Base-by-base conservation (phyloP, 2,329 filamentous ascomycete genomes). In the Exophiala lecanii-corni region DNA sequence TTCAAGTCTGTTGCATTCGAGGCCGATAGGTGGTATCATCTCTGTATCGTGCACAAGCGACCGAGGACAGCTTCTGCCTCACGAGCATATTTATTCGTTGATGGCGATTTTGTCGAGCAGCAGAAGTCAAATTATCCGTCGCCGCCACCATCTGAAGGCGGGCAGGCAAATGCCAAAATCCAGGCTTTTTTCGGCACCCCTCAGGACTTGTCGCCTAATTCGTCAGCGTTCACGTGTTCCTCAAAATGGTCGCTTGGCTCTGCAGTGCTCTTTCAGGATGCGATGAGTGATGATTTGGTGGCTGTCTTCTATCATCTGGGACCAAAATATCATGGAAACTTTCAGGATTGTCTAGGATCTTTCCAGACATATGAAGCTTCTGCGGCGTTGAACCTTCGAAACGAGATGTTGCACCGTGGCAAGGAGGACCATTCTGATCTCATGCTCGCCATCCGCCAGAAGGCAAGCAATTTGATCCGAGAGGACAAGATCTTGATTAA, bases 351-450 rank as follows among this genome's bases (percentile, higher is more conserved):
- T 55, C 75, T 98, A 10, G 92, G 94, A 4, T 91, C 89, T 2
- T 94, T 98, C 58, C 89, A 97, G 60, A 98, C 94, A 0, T 98
- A 98, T 60, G 81, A 86, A 57, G 91, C 92, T 5, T 97, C 92
- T 1, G 91, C 92, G 5, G 82, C 86, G 41, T 70, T 98, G 28
- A 92, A 94, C 46, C 75, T 96, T 40, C 84, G 91, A 34, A 97
- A 97, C 57, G 92, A 98, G 59, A 79, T 89, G 39, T 74, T 94
- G 26, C 86, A 94, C 63, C 84, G 87, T 1, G 89, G 89, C 9
- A 94, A 89, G 59, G 88, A 94, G 53, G 88, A 94, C 49, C 81
- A 78, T 37, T 97, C 92, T 1, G 91, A 97, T 55, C 95, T 98
- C 39, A 77, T 96, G 35, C 81, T 80, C 53, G 91, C 89, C 9